Percentiles rank a stretch among this genome's conserved stretches.
Conservation (phyloP, 768 basidiomycete species). For the Boletales sp. region DNA sequence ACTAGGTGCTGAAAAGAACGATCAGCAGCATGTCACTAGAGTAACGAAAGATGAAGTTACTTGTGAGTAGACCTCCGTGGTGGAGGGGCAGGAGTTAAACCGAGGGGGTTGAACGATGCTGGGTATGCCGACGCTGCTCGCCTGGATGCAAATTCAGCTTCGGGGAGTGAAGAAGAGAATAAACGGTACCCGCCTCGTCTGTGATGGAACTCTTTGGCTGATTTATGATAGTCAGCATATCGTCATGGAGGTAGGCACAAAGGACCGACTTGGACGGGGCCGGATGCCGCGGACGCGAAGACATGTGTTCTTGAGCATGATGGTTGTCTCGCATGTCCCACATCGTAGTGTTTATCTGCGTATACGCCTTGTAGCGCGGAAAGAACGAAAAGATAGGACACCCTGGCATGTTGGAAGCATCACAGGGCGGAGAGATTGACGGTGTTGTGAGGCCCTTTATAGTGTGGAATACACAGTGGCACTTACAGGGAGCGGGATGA, state of each 20-base stretch:
- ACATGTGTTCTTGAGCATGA: conserved; percentile 8
- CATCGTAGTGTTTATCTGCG: conserved; percentile 27
- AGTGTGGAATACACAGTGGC: conserved; percentile 6
- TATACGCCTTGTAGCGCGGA: conserved; percentile 33
- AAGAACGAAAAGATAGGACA: conserved; percentile 30
- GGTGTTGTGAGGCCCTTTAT: conserved; percentile 21
- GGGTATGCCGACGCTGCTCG: conserved; percentile 12
- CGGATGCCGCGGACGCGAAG: conserved; percentile 15
- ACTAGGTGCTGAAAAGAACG: conserved; percentile 18
- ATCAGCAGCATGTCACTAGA: conserved; percentile 3
- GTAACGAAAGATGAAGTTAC: conserved; percentile 12
- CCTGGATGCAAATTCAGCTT: conserved; percentile 9
- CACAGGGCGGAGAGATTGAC: conserved; percentile 4
- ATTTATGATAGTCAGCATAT: conserved; percentile 1
- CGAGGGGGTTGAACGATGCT: conserved; percentile 16
- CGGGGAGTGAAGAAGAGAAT: neutral
- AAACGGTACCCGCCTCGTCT: conserved; percentile 10
- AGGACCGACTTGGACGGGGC: conserved; percentile 16
- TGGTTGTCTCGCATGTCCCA: conserved; percentile 25
- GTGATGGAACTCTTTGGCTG: conserved; percentile 11
- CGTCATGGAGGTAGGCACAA: neutral
- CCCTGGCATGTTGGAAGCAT: conserved; percentile 24
- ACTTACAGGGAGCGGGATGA: conserved; percentile 18
- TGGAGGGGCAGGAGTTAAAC: conserved; percentile 16
- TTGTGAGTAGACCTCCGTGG: conserved; percentile 15